Percentiles rank a stretch among this genome's conserved stretches.
phyloP scores from a whole-genome alignment of 345 rosid species.

The Kandelia obovata region DNA sequence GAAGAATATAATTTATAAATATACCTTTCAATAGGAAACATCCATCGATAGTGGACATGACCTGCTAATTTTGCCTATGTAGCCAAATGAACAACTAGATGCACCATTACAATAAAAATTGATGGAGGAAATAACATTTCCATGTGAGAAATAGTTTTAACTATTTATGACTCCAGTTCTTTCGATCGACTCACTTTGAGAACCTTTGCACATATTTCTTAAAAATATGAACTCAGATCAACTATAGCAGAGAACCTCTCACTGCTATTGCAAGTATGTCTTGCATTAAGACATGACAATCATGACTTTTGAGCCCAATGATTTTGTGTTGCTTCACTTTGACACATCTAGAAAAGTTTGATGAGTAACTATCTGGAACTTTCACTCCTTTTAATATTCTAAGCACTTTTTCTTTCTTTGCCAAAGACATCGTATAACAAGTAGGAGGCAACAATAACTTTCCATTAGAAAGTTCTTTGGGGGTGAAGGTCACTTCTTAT shows the following conservation, averaged over 20 bases:
- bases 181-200: background rate
- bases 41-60: background rate
- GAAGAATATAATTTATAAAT: background rate
- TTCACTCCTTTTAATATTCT: background rate
- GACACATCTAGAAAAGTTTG: background rate
- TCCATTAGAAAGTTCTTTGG: no score
- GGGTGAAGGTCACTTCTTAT: no score
- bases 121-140: slow-evolving; percentile 15
- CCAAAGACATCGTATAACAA: background rate
- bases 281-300: slow-evolving; percentile 9
- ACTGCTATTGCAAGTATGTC: no score
- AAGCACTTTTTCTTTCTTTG: background rate
- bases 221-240: background rate
- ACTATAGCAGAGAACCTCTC: no score
- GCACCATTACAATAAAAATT: slow-evolving; percentile 16
- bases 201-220: background rate
- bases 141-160: slow-evolving; percentile 8
- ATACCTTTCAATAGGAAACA: background rate
- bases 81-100: slow-evolving; percentile 11
- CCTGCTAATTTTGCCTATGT: slow-evolving; percentile 2
- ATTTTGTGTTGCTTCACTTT: background rate
- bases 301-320: slow-evolving; percentile 2
- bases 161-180: background rate
- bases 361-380: slow-evolving; percentile 2
- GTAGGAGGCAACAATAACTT: no score